Conservation (phyloP, 2,329 filamentous ascomycete species). For the Stenocarpella maydis region DNA sequence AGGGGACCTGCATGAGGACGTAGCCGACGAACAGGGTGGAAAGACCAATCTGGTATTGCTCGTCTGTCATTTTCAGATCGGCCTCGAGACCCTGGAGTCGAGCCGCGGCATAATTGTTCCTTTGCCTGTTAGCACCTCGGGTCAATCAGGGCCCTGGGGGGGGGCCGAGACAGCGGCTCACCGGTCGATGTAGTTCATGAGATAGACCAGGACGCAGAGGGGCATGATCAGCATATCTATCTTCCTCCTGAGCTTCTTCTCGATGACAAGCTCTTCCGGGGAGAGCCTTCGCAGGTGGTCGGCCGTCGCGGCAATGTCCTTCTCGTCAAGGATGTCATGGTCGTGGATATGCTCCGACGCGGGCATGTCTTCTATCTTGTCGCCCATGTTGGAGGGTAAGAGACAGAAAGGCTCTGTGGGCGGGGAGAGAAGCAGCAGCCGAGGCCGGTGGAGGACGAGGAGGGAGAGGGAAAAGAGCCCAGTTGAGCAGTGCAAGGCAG, state of each 20-base stretch:
- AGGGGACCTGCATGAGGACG: constrained; percentile 40
- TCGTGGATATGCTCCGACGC: constrained; percentile 31
- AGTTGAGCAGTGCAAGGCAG: background rate
- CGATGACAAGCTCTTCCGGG: constrained; percentile 48
- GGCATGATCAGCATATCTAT: constrained; percentile 72
- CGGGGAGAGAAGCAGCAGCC: background rate
- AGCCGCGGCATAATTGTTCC: constrained; percentile 49
- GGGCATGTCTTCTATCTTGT: constrained; percentile 29
- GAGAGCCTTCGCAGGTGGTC: constrained; percentile 30
- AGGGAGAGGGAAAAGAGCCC: background rate
- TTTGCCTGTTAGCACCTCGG: constrained; percentile 17
- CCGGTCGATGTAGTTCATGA: constrained; percentile 71
- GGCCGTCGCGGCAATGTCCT: constrained; percentile 5
- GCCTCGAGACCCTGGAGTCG: constrained; percentile 57
- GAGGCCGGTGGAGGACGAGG: background rate
- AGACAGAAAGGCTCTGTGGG: no score
- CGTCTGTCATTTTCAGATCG: constrained; percentile 44
- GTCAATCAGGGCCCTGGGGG: no score
- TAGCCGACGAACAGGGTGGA: constrained; percentile 41
- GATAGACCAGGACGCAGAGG: constrained; percentile 74
- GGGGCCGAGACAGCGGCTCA: constrained; percentile 26
- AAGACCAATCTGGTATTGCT: constrained; percentile 47
- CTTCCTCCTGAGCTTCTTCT: constrained; percentile 67
- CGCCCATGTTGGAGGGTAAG: background rate
- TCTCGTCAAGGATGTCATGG: constrained; percentile 23